Evolutionary conservation across 1,284 basidiomycete genomes (phyloP), one percentile per base, ranked within the genome.

Genomic region (Cutaneotrichosporon sp.): DNA sequence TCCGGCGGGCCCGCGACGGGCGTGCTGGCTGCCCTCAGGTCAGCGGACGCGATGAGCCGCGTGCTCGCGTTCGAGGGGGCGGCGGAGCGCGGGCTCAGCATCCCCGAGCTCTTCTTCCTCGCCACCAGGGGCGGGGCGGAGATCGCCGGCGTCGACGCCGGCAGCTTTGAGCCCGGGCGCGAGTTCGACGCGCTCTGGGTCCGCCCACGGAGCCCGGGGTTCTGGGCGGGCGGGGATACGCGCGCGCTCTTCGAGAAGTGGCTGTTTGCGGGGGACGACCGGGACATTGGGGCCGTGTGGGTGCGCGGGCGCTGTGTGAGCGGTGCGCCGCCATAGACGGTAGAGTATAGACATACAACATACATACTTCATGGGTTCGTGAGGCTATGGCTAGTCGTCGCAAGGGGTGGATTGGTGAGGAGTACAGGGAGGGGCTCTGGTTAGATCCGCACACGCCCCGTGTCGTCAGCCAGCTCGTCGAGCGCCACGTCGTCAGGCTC

Each of bases 121-220:
- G 94, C 95, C 10, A 99, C 95, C 3, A 81, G 90, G 29, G 95
- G 95, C 45, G 95, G 95, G 1, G 95, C 95, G 0, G 83, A 87
- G 34, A 87, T 98, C 0, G 95, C 92, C 72, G 83, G 84, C 55
- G 79, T 97, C 31, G 83, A 86, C 42, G 76, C 86, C 50, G 95
- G 95, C 10, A 89, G 87, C 27, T 89, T 99, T 61, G 82, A 81
- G 25, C 82, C 83, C 0, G 92, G 92, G 2, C 95, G 92, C 79
- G 87, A 87, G 66, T 98, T 98, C 73, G 95, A 99, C 76, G 95
- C 95, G 1, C 80, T 98, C 13, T 69, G 92, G 6, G 86, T 85
- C 86, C 80, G 81, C 83, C 67, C 84, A 22, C 84, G 83, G 4
- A 88, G 88, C 70, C 86, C 87, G 4, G 83, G 58, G 69, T 70